Percentiles rank a stretch among this genome's conserved stretches.
Evolutionary conservation across 169 alveolate genomes (phyloP).

Genomic region (Miamiensis avidus): DNA sequence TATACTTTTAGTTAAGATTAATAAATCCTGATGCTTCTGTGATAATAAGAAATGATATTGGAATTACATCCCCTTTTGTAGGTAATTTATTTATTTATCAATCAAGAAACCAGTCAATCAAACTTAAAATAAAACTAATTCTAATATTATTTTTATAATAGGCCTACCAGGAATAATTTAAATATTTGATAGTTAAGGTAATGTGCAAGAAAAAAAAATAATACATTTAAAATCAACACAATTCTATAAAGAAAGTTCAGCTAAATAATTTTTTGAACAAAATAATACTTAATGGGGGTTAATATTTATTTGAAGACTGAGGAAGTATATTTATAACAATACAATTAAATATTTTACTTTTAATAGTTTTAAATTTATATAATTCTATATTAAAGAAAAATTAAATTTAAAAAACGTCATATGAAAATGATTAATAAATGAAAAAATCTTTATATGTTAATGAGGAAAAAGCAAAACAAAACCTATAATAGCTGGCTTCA

Average conservation of each 20-base stretch:
- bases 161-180: background rate
- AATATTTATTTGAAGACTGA: background rate
- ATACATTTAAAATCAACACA: background rate
- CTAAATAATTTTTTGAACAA: background rate
- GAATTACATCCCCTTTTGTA: background rate
- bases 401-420: background rate
- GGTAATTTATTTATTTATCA: background rate
- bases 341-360: background rate
- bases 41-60: background rate
- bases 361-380: too few species aligned
- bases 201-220: too few species aligned
- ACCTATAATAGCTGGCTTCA: background rate
- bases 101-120: background rate
- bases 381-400: background rate
- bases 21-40: too few species aligned
- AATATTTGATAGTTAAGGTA: background rate
- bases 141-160: too few species aligned
- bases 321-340: too few species aligned
- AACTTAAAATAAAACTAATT: too few species aligned
- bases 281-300: background rate
- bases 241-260: too few species aligned
- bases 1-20: too few species aligned
- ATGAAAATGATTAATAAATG: background rate
- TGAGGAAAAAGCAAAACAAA: background rate
- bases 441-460: too few species aligned